Evolutionary conservation across 352 stramenopile species (phyloP).

Genomic region (Pythium aphanidermatum): DNA sequence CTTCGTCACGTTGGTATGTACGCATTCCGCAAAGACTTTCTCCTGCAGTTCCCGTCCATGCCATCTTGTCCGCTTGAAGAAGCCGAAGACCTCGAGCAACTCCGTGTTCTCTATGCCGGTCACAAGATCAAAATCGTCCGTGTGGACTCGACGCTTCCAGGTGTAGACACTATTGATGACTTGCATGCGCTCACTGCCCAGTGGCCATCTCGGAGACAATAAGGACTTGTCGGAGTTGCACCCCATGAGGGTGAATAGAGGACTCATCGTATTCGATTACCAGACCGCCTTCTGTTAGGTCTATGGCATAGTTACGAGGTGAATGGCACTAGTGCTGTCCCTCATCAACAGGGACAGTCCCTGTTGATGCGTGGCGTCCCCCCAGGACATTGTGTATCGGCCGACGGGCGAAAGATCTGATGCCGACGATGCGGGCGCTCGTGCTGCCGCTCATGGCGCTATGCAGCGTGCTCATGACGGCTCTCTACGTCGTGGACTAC

Average conservation of each 20-base stretch:
- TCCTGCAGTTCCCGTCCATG: conserved; percentile 62
- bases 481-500: conserved; percentile 40
- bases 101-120: conserved; percentile 75
- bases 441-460: conserved; percentile 50
- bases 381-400: background rate
- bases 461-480: conserved; percentile 22
- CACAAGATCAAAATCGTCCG: conserved; percentile 64
- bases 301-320: too few relatives aligned
- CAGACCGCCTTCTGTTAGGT: too few relatives aligned
- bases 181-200: conserved; percentile 41
- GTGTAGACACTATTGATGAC: conserved; percentile 66
- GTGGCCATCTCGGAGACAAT: conserved; percentile 18
- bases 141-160: conserved; percentile 53
- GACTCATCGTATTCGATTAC: too few relatives aligned
- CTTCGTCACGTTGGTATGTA: conserved; percentile 79
- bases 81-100: conserved; percentile 75
- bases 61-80: conserved; percentile 44
- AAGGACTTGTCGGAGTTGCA: background rate
- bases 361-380: conserved; percentile 11
- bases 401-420: too few relatives aligned
- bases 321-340: too few relatives aligned
- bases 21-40: conserved; percentile 68
- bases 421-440: conserved; percentile 18
- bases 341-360: too few relatives aligned
- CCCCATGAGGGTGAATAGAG: conserved; percentile 4